Evolutionary conservation across 176 grass and related monocot species (phyloP), one percentile per base, ranked within the genome.

Genomic region (Hyparrhenia diplandra): DNA sequence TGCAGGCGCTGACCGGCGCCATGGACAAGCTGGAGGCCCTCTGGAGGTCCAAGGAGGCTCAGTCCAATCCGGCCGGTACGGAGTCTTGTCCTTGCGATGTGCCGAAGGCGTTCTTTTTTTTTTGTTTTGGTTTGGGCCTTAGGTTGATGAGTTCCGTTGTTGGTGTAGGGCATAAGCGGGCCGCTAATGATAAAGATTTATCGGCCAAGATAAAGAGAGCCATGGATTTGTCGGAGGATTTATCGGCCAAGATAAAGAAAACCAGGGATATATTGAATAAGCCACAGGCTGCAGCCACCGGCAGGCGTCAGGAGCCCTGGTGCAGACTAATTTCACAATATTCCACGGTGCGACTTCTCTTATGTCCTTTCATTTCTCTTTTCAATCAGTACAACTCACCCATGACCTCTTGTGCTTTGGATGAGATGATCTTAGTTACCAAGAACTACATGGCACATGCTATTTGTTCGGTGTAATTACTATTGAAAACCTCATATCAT

Each of bases 271-370:
- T 73, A 39, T 20, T 88, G 64, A 78, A 59, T 6, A 85, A 86
- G 18, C 69, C 58, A 7, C 86, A 77, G 39, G 43, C 5, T 4
- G 43, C 82, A 1, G 58, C 45, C 63, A 42, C 64, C 43, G 70
- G 37, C 71, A 79, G 58, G 78, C 71, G 67, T 40, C 80, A 80
- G 41, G 82, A 88, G 45, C 81, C 88, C 27, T 94, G 92, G 92
- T 79, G 88, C 75, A 88, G 87, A 9, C 86, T 94, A n/a, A 90
- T 94, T 31, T 94, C 92, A 2, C 89, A 94, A 73, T 91, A 80
- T 62, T 63, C 92, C 10, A 64, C 69, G 89, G 92, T 91, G 45
- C 25, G 78, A 6, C 13, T 67, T 83, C 80, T 68, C 40, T 39
- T 82, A 10, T 55, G 51, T 55, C 51, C 2, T 25, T 69, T 41